Base-by-base conservation (phyloP, 176 grass and related monocot species). In the Phyllostachys edulis region DNA sequence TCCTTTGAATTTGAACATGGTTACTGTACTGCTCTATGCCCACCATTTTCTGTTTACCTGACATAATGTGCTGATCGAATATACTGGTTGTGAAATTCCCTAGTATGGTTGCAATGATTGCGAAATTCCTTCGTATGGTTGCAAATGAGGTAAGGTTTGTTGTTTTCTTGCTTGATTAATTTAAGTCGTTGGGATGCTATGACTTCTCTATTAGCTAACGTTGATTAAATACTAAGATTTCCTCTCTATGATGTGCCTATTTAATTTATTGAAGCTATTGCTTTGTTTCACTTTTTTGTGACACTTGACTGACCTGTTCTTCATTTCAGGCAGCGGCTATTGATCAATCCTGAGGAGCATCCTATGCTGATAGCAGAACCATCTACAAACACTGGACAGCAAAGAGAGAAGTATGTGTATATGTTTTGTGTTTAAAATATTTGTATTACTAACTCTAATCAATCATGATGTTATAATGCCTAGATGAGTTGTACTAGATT, bases 261-360 rank as follows among this genome's bases (percentile, higher is more conserved):
- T 34, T 37, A 84, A 47, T 55, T 65, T 78, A 6, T 66, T 54
- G 18, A 52, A 78, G n/a, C 36, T 42, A 36, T 67, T 81, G 45
- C 15, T 79, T 37, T 74, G 29, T 60, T 68, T 15, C 3, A 18
- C 37, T 64, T 44, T 81, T 44, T 4, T 62, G 24, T 46, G 71
- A 72, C 27, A 15, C 2, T 34, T 34, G 32, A 34, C 79, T 66
- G 51, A 72, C 57, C 67, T 74, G 18, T 75, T 75, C 69, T 55
- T 26, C 46, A 67, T 90, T 84, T 87, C 84, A 99, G 97, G 67
- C 78, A 90, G 63, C 77, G 91, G 69, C 80, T 99, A 45, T 90
- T 99, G 76, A 99, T 99, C 82, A 94, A 99, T 86, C 97, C 97
- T 51, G 92, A 89, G 76, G 97, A 99, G 79, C 97, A 99, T 92